Percentiles rank a stretch among this genome's conserved stretches.
These are phyloP conservation scores for Alternaria sp. DNA, from an alignment of 2,329 filamentous ascomycete species.

Conservation along the genomic window DNA sequence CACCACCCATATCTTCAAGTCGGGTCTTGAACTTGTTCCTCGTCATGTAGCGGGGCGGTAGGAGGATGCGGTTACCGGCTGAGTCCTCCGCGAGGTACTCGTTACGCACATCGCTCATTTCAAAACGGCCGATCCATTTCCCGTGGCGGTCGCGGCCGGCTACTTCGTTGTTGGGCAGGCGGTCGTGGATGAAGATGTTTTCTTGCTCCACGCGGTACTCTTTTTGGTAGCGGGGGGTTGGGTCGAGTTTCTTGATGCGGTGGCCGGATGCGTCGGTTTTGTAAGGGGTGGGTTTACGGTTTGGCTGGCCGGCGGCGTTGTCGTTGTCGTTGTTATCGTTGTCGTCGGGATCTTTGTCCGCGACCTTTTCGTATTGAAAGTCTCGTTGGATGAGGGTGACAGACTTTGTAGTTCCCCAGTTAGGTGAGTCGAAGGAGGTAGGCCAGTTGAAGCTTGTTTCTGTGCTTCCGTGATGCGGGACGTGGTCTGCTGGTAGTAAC, in stretches of 20 bases:
- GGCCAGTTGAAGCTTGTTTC: constrained; percentile 5
- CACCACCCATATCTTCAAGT: background rate
- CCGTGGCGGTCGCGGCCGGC: background rate
- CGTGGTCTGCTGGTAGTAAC: background rate
- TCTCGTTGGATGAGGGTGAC: background rate
- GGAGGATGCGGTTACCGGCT: background rate
- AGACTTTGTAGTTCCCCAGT: background rate
- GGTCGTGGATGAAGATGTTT: background rate
- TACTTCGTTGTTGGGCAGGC: background rate
- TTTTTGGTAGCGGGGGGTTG: background rate
- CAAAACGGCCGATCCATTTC: background rate
- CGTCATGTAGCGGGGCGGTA: background rate
- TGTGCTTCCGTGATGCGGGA: background rate
- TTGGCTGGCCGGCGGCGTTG: background rate
- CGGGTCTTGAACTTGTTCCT: background rate
- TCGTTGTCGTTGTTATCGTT: background rate
- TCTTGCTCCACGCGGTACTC: background rate
- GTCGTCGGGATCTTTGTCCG: background rate
- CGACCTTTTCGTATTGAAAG: background rate
- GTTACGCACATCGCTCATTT: background rate
- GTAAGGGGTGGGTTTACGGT: background rate
- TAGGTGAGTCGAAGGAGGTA: background rate
- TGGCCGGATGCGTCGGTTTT: background rate
- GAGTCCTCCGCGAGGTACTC: background rate
- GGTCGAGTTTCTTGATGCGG: background rate